Evolutionary conservation across 2,329 filamentous ascomycete genomes (phyloP).

Genomic region (Pseudocercospora pini-densiflorae): DNA sequence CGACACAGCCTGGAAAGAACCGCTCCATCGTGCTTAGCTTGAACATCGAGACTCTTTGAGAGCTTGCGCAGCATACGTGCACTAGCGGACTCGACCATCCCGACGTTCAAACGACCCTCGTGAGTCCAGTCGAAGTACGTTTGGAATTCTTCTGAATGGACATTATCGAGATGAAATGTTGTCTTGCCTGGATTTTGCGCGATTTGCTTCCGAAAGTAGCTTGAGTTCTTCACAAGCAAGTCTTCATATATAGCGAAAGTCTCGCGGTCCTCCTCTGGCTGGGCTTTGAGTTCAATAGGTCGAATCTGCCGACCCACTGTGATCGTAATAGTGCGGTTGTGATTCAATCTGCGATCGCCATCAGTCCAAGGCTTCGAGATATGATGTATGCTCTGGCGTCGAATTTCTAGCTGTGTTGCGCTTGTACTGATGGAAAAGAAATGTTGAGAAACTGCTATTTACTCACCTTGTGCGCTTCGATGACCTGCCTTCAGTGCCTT

Average conservation of each 20-base stretch:
- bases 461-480: background rate
- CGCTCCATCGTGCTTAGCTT: background rate
- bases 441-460: background rate
- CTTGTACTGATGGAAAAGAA: background rate
- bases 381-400: background rate
- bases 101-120: background rate
- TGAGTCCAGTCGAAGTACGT: background rate
- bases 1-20: background rate
- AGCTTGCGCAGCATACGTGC: background rate
- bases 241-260: background rate
- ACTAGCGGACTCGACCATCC: background rate
- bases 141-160: slow-evolving; percentile 3
- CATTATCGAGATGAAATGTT: background rate
- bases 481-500: background rate
- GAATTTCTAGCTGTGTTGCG: background rate
- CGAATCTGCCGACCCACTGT: background rate
- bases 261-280: background rate
- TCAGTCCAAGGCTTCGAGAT: background rate
- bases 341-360: background rate
- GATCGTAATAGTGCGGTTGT: background rate
- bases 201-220: background rate
- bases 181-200: background rate
- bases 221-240: background rate
- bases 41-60: background rate
- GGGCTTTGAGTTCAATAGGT: background rate